Conservation (phyloP, 345 rosid species). For the Punica granatum region DNA sequence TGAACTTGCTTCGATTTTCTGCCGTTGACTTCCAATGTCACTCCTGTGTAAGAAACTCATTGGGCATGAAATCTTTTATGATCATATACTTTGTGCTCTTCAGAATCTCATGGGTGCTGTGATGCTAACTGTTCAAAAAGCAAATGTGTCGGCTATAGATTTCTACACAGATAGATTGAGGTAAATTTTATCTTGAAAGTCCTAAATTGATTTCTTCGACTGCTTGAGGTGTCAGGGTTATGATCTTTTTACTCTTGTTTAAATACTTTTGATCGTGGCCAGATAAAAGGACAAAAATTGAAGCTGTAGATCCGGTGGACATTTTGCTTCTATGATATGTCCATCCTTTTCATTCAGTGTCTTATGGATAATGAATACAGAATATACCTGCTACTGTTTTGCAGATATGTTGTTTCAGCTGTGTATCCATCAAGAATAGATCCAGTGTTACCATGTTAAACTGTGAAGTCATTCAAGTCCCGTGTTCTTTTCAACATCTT, state of each 20-base stretch:
- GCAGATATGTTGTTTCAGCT: constrained; percentile 68
- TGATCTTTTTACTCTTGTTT: not conserved
- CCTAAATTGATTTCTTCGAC: not conserved
- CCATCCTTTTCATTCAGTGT: not conserved
- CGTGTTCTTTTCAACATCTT: not conserved
- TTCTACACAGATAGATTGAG: constrained; percentile 77
- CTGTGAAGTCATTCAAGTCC: constrained; percentile 2
- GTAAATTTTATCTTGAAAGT: constrained; percentile 25
- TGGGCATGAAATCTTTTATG: not conserved
- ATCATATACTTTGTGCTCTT: constrained; percentile 10
- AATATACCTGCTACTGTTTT: not conserved
- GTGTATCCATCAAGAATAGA: constrained; percentile 76
- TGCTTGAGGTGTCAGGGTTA: not conserved
- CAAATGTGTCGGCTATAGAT: constrained; percentile 60
- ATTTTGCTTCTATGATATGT: not conserved
- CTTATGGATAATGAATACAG: no score
- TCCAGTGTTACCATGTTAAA: constrained; percentile 40
- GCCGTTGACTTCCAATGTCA: not conserved
- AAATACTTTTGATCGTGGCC: no score
- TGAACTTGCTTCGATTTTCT: not conserved
- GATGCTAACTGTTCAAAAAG: constrained; percentile 76
- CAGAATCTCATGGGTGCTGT: constrained; percentile 69
- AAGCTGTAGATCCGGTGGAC: not conserved
- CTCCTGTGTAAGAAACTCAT: not conserved
- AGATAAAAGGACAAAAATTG: no score